Conservation (phyloP, 345 rosid species). For the Citrus trifoliata region DNA sequence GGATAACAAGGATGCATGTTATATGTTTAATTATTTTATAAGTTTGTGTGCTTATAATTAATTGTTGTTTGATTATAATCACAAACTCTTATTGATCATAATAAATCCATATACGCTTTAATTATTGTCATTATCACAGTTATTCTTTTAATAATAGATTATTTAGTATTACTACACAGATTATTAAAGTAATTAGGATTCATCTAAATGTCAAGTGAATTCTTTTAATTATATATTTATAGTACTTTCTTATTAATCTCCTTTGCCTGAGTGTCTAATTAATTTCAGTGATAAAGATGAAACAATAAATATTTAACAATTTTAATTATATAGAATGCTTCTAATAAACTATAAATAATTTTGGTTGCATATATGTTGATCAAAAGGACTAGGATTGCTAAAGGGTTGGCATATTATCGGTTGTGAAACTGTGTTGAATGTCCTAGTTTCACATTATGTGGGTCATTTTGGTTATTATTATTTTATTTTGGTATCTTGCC, state of each 20-base stretch:
- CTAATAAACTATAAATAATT: background rate
- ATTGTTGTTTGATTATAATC: background rate
- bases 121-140: background rate
- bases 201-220: background rate
- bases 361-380: no score
- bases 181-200: no score
- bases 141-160: background rate
- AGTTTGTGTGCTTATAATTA: constrained; percentile 5
- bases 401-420: constrained; percentile 3
- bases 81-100: constrained; percentile 7
- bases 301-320: background rate
- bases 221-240: no score
- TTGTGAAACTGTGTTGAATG: background rate
- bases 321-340: background rate
- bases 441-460: background rate
- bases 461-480: background rate
- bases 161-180: background rate
- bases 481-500: background rate
- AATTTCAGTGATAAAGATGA: background rate
- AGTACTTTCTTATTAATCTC: no score
- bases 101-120: background rate
- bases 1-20: background rate
- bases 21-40: background rate
- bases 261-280: no score
- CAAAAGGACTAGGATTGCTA: background rate